Percentiles rank a stretch among this genome's conserved stretches.
Conservation (phyloP, 2,329 filamentous ascomycete species). For the Microdochium nivale region DNA sequence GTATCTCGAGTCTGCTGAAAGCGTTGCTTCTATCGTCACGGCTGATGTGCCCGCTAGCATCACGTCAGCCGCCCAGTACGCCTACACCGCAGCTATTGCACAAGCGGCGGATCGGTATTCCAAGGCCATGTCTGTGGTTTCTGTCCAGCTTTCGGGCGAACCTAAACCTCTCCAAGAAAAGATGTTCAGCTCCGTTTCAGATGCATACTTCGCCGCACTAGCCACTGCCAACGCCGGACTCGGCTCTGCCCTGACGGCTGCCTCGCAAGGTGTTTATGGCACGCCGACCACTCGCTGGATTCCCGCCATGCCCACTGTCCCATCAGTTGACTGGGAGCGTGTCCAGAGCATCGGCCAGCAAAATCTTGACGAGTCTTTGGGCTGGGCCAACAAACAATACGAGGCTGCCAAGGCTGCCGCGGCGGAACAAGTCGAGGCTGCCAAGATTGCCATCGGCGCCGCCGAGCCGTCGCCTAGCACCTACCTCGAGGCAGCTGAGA, state of each 20-base stretch:
- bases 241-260: constrained; percentile 44
- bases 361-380: constrained; percentile 60
- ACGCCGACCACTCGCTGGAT: constrained; percentile 32
- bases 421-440: constrained; percentile 39
- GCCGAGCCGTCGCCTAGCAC: constrained; percentile 51
- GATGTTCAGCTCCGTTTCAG: constrained; percentile 59
- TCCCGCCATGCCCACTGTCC: constrained; percentile 24
- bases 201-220: constrained; percentile 58
- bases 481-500: constrained; percentile 24
- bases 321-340: constrained; percentile 36
- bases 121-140: constrained; percentile 58
- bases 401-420: constrained; percentile 58
- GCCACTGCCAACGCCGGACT: constrained; percentile 52
- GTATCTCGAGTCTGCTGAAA: constrained; percentile 27
- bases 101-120: constrained; percentile 61
- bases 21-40: constrained; percentile 21
- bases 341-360: constrained; percentile 60
- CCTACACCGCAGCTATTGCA: constrained; percentile 57
- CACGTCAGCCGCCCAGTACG: constrained; percentile 39
- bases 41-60: constrained; percentile 26
- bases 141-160: constrained; percentile 58
- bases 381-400: constrained; percentile 63
- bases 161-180: constrained; percentile 62
- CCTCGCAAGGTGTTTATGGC: constrained; percentile 40
- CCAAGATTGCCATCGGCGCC: constrained; percentile 56